Percentiles rank a stretch among this genome's conserved stretches.
Conservation (phyloP, 164 flowering plant species). For the Piper longum region DNA sequence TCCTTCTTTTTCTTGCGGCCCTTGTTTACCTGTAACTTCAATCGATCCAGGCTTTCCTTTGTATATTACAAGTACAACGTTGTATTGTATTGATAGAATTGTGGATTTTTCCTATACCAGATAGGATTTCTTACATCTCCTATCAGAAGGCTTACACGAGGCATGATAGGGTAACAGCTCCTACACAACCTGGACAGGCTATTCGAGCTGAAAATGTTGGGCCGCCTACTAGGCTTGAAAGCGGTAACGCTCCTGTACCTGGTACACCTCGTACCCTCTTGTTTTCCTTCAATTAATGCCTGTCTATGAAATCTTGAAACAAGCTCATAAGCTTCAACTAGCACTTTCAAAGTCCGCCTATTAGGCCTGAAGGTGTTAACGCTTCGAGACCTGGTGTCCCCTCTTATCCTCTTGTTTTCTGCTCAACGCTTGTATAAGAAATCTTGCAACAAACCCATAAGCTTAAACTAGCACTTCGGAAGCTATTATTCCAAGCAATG, state of each 20-base stretch:
- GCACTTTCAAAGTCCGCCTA: background rate
- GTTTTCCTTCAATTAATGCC: background rate
- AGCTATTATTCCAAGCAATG: no score
- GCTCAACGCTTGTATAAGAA: no score
- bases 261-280: constrained; percentile 22
- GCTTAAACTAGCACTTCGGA: no score
- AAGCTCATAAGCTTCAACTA: background rate
- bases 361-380: no score
- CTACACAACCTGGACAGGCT: constrained; percentile 61
- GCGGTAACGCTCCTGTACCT: constrained; percentile 38
- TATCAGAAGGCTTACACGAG: constrained; percentile 77
- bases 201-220: constrained; percentile 37
- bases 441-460: no score
- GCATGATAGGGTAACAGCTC: constrained; percentile 79
- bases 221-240: constrained; percentile 36
- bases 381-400: no score
- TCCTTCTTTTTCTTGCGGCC: constrained; percentile 63
- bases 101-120: constrained; percentile 43
- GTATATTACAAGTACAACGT: background rate
- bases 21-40: constrained; percentile 71
- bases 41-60: background rate
- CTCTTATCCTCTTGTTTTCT: no score
- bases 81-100: no score
- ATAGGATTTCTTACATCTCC: constrained; percentile 87
- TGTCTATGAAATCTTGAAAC: background rate